Evolutionary conservation across 805 yeast genomes (phyloP).

Genomic region (Candida maesae): DNA sequence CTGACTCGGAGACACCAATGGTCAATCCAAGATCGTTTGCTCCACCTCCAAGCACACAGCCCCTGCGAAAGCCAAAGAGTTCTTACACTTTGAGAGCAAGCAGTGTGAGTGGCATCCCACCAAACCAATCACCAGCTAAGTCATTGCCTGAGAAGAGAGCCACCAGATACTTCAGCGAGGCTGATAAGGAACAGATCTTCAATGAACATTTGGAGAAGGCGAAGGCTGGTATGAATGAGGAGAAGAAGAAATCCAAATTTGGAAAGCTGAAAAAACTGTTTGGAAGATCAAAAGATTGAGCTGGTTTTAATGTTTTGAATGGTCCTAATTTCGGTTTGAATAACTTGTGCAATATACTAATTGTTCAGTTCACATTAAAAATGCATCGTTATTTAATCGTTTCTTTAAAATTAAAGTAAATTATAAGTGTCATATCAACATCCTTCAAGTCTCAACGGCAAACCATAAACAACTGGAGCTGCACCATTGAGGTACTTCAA

Average conservation of each 20-base stretch:
- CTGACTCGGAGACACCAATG: constrained; percentile 41
- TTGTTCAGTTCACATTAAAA: not conserved
- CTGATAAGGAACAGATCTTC: constrained; percentile 15
- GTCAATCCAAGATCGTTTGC: constrained; percentile 12
- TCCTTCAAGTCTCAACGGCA: constrained; percentile 49
- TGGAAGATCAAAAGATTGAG: constrained; percentile 29
- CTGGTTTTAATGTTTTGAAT: not conserved
- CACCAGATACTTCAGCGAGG: constrained; percentile 29
- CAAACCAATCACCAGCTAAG: constrained; percentile 25
- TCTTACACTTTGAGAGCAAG: constrained; percentile 27
- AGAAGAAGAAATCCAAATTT: constrained; percentile 30
- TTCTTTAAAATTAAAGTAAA: no score
- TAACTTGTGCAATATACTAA: no score
- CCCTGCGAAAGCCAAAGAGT: constrained; percentile 25
- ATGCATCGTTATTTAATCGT: constrained; percentile 1
- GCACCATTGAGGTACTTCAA: constrained; percentile 81
- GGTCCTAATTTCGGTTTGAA: no score
- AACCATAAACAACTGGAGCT: constrained; percentile 88
- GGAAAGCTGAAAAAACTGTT: constrained; percentile 39
- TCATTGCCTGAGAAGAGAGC: constrained; percentile 25
- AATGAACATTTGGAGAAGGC: constrained; percentile 11
- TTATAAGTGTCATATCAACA: no score
- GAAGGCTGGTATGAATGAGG: constrained; percentile 6
- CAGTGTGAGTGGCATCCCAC: constrained; percentile 13
- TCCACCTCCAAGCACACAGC: constrained; percentile 18